phyloP scores from a whole-genome alignment of 768 basidiomycete genomes.

The Pleurotus djamor region DNA sequence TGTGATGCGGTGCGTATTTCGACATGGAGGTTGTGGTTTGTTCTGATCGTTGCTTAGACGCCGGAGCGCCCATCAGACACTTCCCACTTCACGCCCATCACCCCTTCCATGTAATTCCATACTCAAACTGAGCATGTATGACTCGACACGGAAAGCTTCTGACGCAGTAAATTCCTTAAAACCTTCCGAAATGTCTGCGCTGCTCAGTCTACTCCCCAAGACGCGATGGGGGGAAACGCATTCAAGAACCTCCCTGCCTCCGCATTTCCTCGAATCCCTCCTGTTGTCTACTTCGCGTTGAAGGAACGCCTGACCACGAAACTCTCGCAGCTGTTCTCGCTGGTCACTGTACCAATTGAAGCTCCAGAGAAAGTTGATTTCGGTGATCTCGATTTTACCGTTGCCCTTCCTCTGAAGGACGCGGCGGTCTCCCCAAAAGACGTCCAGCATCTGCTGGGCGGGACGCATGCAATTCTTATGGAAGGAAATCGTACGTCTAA shows the following conservation, averaged over 20 bases:
- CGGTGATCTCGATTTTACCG: conserved; percentile 72
- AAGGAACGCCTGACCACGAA: conserved; percentile 42
- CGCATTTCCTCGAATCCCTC: conserved; percentile 63
- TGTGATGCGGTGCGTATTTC: conserved; percentile 75
- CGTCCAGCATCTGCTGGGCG: conserved; percentile 42
- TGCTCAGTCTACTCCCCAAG: not conserved
- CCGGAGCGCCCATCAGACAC: not conserved
- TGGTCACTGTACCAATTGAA: conserved; percentile 57
- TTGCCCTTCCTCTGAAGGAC: conserved; percentile 36
- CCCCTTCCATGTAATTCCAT: too few relatives aligned
- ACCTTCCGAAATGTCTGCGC: too few relatives aligned
- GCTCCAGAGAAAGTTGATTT: conserved; percentile 64
- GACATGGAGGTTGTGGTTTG: conserved; percentile 48
- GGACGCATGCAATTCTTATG: conserved; percentile 41
- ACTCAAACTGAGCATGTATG: not conserved
- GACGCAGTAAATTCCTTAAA: not conserved
- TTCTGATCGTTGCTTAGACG: not conserved
- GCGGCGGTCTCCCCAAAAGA: conserved; percentile 29
- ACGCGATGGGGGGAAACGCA: conserved; percentile 68
- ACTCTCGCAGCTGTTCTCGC: conserved; percentile 43
- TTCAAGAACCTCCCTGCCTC: conserved; percentile 45
- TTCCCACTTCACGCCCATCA: not conserved
- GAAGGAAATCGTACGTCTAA: conserved; percentile 59
- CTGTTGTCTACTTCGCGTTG: conserved; percentile 45
- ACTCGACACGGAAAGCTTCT: not conserved